Percentiles rank a stretch among this genome's conserved stretches.
phyloP scores from a whole-genome alignment of 208 protist genomes.

The Zelonia costaricensis region DNA sequence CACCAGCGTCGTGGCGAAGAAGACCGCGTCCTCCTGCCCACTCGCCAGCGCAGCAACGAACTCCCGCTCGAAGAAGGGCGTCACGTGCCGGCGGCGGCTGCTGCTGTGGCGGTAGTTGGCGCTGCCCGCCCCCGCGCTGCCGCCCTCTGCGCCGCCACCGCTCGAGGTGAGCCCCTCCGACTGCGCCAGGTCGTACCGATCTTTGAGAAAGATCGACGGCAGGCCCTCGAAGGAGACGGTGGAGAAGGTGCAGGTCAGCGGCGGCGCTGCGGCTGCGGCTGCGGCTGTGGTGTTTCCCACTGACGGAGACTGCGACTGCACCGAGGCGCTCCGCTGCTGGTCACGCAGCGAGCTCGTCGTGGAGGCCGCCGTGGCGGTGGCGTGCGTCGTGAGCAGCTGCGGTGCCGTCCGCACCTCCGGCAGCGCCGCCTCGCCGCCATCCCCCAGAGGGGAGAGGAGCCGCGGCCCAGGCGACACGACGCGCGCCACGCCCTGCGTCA shows the following conservation, averaged over 20 bases:
- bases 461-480: conserved; percentile 41
- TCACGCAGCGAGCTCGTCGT: not conserved
- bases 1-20: conserved; percentile 51
- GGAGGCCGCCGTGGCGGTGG: not conserved
- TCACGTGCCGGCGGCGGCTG: conserved; percentile 32
- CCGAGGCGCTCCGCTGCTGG: not conserved
- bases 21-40: conserved; percentile 29
- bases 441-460: conserved; percentile 3
- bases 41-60: conserved; percentile 48
- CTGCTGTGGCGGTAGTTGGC: conserved; percentile 14
- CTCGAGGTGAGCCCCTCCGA: conserved; percentile 11
- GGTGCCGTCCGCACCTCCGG: not conserved
- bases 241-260: conserved; percentile 17
- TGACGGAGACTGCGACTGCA: not conserved
- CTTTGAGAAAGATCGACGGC: conserved; percentile 68
- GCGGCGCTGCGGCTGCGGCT: not conserved
- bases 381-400: not conserved
- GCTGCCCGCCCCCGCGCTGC: conserved; percentile 4
- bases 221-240: conserved; percentile 51
- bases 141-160: conserved; percentile 9
- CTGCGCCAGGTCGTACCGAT: conserved; percentile 37
- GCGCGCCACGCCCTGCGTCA: conserved; percentile 44
- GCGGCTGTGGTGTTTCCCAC: not conserved
- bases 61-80: conserved; percentile 59
- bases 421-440: not conserved